Conservation (phyloP, 106 monocot species). For the Phalaenopsis aphrodite region DNA sequence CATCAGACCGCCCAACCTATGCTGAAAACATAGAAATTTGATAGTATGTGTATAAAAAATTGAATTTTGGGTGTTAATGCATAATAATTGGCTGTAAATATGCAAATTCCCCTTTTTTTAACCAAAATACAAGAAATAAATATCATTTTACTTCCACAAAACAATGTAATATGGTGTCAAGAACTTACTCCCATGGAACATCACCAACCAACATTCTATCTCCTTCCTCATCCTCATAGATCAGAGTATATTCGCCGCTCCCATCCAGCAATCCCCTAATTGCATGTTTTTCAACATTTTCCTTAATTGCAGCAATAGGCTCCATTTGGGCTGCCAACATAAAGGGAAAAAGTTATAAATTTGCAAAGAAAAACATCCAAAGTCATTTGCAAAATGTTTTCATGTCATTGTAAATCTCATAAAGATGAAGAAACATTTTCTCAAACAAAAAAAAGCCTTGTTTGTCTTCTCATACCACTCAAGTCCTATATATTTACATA, state of each 20-base stretch:
- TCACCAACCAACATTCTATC: constrained; percentile 84
- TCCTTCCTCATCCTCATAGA: constrained; percentile 91
- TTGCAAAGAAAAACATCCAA: neutral
- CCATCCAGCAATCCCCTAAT: constrained; percentile 63
- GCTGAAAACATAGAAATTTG: no score
- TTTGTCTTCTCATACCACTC: neutral
- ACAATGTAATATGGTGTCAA: neutral
- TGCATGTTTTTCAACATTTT: constrained; percentile 16
- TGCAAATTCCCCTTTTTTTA: no score
- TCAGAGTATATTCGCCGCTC: constrained; percentile 72
- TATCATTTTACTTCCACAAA: neutral
- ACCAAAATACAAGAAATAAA: neutral
- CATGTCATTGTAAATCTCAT: neutral
- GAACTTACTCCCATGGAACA: constrained; percentile 94
- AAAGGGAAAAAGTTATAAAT: neutral
- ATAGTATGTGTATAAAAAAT: no score
- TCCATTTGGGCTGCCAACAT: constrained; percentile 54
- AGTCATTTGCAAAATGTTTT: no score
- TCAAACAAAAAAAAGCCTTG: neutral
- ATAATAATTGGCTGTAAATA: no score
- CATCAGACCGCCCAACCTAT: no score
- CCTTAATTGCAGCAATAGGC: constrained; percentile 11
- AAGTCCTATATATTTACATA: no score
- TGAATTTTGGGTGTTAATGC: no score
- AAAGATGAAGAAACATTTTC: neutral